A percentile compares a stretch with the other conserved stretches of the same genome.
Conservation (phyloP, 192 early-diverging fungal genomes). For the Spizellomyces sp. region DNA sequence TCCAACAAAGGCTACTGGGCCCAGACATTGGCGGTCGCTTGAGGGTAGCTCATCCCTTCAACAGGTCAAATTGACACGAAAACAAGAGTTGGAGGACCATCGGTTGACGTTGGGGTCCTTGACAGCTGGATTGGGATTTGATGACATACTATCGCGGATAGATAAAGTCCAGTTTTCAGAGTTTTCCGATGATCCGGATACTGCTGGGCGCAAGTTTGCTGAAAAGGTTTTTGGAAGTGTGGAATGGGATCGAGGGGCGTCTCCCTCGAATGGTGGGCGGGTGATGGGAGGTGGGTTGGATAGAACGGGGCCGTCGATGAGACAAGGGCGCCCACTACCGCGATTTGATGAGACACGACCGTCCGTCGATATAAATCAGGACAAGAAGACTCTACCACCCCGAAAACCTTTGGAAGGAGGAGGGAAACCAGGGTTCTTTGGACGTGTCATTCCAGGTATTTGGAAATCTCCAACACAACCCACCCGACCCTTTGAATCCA, state of each 20-base stretch:
- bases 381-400: background rate
- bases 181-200: background rate
- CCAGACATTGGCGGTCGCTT: background rate
- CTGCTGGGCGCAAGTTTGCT: conserved; percentile 19
- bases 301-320: background rate
- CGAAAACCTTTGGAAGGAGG: background rate
- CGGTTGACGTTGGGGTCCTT: conserved; percentile 28
- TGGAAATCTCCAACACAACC: no score
- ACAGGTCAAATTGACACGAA: background rate
- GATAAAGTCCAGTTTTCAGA: conserved; percentile 8
- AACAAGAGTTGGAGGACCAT: conserved; percentile 6
- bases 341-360: no score
- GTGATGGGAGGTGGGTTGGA: background rate
- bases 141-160: conserved; percentile 18
- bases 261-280: background rate
- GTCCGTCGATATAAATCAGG: background rate
- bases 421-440: no score
- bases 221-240: conserved; percentile 25
- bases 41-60: background rate
- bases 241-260: background rate
- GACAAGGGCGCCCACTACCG: background rate
- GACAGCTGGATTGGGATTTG: conserved; percentile 10
- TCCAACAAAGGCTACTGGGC: background rate
- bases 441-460: no score
- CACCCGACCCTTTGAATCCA: no score